Base-by-base conservation (phyloP, 345 rosid genomes). In the Cardamine resedifolia region DNA sequence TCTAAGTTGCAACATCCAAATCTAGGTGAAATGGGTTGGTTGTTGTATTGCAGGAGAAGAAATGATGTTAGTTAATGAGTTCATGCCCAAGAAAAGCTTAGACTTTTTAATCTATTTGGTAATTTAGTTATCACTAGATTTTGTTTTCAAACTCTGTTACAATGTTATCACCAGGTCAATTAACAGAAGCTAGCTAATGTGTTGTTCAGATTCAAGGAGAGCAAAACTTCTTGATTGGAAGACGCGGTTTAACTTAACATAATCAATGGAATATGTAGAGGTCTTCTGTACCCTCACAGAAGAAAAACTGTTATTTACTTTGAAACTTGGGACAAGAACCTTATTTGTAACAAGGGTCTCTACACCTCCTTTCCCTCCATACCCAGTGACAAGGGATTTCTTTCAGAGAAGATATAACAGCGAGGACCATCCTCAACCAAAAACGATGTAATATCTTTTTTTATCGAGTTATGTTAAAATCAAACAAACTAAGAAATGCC, bases 1-100 rank as follows among this genome's bases (percentile, higher is more conserved):
- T 75, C 90, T 3, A 83, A 81, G 68, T 85, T 90, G 43, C 93
- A 90, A 41, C 93, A 90, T 47, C 68, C 83, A 15, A 88, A 88
- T 51, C 84, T 90, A n/a, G 2, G 90, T 90, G 68, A 86, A 74
- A 19, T 82, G 86, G 34, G 55, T 82, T 0, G 88, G 95, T 8
- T 86, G 85, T 19, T 89, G 91, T 36, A 58, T 78, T 41, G 65
- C 85, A 50, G 73, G 77, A 66, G 88, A 84, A 20, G 94, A 90
- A 11, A 82, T 77, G 78, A 84, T 86, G 77, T 34, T 88, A 63
- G 78, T 86, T 8, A 88, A 90, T 18, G 91, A 90, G 36, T 88
- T 81, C 78, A 76, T 84, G 82, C 78, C 80, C 4, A 63, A 81
- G 66, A 63, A 71, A 41, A 84, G 87, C 71, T 66, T 84, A 68